phyloP scores from a whole-genome alignment of 306 rosid genomes.

The Medicago ruthenica region DNA sequence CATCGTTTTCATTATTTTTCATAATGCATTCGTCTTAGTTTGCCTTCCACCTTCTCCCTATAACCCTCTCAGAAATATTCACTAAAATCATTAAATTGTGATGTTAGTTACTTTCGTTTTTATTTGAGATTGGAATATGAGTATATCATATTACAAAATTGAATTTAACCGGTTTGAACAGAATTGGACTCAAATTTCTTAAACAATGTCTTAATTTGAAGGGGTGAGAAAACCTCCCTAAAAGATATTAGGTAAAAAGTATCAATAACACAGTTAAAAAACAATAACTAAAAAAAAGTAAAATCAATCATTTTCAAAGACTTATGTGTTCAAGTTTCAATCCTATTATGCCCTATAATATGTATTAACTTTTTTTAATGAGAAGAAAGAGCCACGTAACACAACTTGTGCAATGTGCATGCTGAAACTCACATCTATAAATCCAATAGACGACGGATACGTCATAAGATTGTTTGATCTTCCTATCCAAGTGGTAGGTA shows the following conservation, averaged over 20 bases:
- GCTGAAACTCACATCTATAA: not conserved
- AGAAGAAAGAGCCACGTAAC: not conserved
- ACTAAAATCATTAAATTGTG: too few relatives aligned
- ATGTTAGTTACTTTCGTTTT: too few relatives aligned
- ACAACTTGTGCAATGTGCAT: not conserved
- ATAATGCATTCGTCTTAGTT: too few relatives aligned
- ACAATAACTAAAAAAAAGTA: too few relatives aligned
- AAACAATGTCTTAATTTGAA: not conserved
- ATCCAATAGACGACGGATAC: not conserved
- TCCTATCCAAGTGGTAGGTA: slow-evolving; percentile 29
- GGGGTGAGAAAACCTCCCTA: not conserved
- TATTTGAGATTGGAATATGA: too few relatives aligned
- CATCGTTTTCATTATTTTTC: too few relatives aligned
- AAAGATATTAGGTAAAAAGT: not conserved
- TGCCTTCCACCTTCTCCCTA: too few relatives aligned
- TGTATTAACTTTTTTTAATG: not conserved
- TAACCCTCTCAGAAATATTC: too few relatives aligned
- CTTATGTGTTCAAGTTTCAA: not conserved
- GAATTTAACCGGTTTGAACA: not conserved
- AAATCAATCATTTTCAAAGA: not conserved
- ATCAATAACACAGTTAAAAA: too few relatives aligned
- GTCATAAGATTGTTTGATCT: not conserved
- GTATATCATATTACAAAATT: not conserved
- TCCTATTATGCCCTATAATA: too few relatives aligned
- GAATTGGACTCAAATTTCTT: too few relatives aligned